Evolutionary conservation across 2,329 filamentous ascomycete genomes (phyloP).

Genomic region (Diaporthe citri): DNA sequence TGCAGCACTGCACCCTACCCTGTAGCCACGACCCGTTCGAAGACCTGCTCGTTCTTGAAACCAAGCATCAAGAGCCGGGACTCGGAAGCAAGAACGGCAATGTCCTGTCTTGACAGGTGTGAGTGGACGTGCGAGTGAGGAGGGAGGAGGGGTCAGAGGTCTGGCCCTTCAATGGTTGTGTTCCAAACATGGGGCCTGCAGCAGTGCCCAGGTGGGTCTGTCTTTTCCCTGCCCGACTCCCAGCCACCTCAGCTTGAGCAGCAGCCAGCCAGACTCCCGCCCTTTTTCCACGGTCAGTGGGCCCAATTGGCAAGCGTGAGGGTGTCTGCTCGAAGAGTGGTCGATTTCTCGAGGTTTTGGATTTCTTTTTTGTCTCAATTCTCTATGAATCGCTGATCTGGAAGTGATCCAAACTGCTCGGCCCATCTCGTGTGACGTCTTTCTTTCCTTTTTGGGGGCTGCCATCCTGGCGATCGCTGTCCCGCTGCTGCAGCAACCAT

Average conservation of each 20-base stretch:
- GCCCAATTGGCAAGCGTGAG: conserved; percentile 3
- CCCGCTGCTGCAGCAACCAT: conserved; percentile 27
- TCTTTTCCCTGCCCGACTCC: conserved; percentile 13
- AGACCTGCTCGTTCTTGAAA: conserved; percentile 2
- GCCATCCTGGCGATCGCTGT: neutral
- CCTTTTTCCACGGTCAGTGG: conserved; percentile 9
- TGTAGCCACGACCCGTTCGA: neutral
- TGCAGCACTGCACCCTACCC: neutral
- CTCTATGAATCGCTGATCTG: neutral
- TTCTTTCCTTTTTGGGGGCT: conserved; percentile 1
- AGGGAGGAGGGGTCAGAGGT: conserved; percentile 12
- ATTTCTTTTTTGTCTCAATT: neutral
- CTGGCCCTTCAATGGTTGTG: conserved; percentile 2
- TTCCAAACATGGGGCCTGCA: conserved; percentile 9
- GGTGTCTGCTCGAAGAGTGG: neutral
- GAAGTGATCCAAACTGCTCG: neutral
- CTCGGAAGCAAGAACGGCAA: neutral
- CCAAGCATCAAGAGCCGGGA: neutral
- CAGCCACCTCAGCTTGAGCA: conserved; percentile 18
- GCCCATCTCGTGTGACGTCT: conserved; percentile 17
- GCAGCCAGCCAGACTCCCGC: conserved; percentile 14
- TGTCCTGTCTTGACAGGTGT: neutral
- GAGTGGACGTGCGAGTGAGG: neutral
- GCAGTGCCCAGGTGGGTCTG: conserved; percentile 27
- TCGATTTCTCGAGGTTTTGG: neutral